These are phyloP conservation scores for Penicillium brevicompactum DNA, from an alignment of 2,329 filamentous ascomycete genomes.

Conservation along the genomic window DNA sequence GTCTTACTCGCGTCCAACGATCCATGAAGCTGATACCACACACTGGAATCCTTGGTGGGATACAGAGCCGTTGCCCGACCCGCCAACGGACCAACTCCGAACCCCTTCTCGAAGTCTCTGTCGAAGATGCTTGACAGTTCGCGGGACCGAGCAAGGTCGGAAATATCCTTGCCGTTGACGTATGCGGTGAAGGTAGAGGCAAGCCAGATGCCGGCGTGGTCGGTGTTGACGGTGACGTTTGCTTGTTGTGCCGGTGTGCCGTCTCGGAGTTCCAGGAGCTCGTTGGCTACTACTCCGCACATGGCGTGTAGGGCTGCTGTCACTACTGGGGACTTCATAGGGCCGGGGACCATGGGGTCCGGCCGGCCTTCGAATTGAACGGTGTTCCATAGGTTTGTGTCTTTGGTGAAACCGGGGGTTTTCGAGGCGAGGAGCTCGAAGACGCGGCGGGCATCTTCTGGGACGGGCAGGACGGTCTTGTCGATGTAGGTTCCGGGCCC, in stretches of 20 bases:
- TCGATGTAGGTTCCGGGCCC: conserved; percentile 47
- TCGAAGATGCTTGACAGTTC: conserved; percentile 32
- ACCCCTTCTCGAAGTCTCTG: conserved; percentile 45
- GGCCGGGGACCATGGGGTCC: conserved; percentile 46
- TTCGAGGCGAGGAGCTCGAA: conserved; percentile 39
- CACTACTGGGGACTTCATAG: conserved; percentile 48
- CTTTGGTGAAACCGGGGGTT: conserved; percentile 46
- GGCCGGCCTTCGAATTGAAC: conserved; percentile 45
- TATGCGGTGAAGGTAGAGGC: conserved; percentile 43
- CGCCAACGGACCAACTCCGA: conserved; percentile 35
- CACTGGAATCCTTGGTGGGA: conserved; percentile 47
- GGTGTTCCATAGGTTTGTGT: conserved; percentile 27
- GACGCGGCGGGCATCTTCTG: conserved; percentile 41
- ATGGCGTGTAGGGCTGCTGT: conserved; percentile 48
- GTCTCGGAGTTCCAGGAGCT: conserved; percentile 36
- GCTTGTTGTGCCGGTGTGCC: conserved; percentile 9
- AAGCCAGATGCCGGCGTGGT: conserved; percentile 51
- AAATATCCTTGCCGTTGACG: conserved; percentile 41
- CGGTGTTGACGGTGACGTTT: conserved; percentile 48
- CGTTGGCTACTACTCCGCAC: conserved; percentile 46
- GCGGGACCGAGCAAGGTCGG: conserved; percentile 30
- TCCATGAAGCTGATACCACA: conserved; percentile 57
- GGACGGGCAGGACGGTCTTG: conserved; percentile 38
- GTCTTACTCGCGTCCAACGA: conserved; percentile 49
- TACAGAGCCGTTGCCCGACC: conserved; percentile 51